Conservation (phyloP, 2,329 filamentous ascomycete genomes). For the Neopestalotiopsis sp. region DNA sequence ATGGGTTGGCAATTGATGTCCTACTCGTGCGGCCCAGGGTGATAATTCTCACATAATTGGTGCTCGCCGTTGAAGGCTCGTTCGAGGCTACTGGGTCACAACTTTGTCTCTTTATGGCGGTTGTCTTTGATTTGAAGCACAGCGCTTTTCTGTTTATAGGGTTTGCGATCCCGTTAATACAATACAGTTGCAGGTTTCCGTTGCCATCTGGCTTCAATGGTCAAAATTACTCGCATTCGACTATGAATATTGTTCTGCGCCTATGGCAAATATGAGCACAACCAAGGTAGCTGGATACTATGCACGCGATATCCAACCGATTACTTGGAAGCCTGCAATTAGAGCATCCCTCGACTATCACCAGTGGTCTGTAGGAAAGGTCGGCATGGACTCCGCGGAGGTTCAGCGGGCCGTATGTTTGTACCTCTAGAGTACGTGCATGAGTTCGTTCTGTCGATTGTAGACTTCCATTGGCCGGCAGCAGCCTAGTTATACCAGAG, state of each 20-base stretch:
- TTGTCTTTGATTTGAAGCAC: background rate
- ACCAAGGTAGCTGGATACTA: background rate
- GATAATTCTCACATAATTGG: too few species aligned
- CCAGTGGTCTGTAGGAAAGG: too few species aligned
- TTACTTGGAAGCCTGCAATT: background rate
- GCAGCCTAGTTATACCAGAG: background rate
- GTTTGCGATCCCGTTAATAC: background rate
- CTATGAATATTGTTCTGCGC: background rate
- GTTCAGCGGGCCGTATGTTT: background rate
- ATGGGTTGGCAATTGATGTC: too few species aligned
- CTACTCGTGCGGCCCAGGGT: too few species aligned
- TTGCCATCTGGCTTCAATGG: background rate
- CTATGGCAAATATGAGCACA: background rate
- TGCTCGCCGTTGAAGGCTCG: background rate
- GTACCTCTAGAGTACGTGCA: background rate
- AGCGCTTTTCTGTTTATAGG: background rate
- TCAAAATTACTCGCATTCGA: background rate
- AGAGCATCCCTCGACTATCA: background rate
- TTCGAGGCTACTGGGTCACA: background rate
- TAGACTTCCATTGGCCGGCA: background rate
- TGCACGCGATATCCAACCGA: background rate
- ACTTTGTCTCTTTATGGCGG: background rate
- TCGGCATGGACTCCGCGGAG: too few species aligned
- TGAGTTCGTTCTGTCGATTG: background rate
- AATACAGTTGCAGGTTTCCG: background rate